Evolutionary conservation across 176 grass and related monocot genomes (phyloP), one percentile per base, ranked within the genome.

Genomic region (Avena insularis): DNA sequence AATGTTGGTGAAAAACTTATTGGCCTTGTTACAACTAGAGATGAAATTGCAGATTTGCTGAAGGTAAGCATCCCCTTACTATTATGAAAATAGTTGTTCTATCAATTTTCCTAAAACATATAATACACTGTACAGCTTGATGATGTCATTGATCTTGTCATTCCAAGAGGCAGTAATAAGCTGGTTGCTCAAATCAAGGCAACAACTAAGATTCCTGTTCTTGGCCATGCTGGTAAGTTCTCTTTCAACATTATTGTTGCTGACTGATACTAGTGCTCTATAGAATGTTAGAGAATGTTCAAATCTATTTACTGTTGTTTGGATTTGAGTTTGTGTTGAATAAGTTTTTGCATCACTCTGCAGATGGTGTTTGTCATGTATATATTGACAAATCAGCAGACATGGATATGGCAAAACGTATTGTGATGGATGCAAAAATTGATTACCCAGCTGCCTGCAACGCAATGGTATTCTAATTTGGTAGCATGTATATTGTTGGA

Each of bases 81-180:
- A 85, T 75, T 72, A 74, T 8, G 11, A 50, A 82, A 83, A 64
- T 82, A 55, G 13, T 54, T 9, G 55, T 87, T 77, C 2, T 79
- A 71, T 19, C 33, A 50, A 25, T 70, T 51, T 89, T 57, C 10
- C 83, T 89, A 77, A 88, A 88, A 77, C 84, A 81, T 19, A 55
- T 82, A 71, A 70, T 63, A 83, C 47, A 74, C 21, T 86, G 69
- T 85, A 71, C 90, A 99, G 97, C 97, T 94, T 78, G 94, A 96
- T 91, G 97, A 99, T 93, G 94, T 99, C 14, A 99, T 99, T 72
- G 97, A 99, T 92, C 94, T 99, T 48, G 94, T 99, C 56, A 99
- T 99, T 87, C 97, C 97, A 93, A 94, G 97, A 94, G 97, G 97
- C 14, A 96, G 97, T 58, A 99, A 99, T 90, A 93, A 96, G 69